phyloP scores from a whole-genome alignment of 257 asterid species.

The Verbena officinalis region DNA sequence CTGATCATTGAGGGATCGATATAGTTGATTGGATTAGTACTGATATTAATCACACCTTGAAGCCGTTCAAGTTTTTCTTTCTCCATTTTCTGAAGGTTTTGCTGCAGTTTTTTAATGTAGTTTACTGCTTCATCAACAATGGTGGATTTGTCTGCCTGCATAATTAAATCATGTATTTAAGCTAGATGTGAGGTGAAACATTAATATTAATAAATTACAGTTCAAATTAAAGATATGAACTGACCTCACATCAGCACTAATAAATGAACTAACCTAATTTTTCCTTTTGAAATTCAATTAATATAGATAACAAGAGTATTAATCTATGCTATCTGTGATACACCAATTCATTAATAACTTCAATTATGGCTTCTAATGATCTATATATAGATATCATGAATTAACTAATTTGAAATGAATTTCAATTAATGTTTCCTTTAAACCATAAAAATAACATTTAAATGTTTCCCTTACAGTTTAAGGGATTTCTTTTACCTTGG shows the following conservation, averaged over 20 bases:
- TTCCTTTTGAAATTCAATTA: no score
- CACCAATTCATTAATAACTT: background rate
- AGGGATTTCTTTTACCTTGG: background rate
- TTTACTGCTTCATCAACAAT: slow-evolving; percentile 72
- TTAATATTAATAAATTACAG: no score
- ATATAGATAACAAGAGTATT: background rate
- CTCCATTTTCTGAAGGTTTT: slow-evolving; percentile 43
- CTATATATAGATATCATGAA: background rate
- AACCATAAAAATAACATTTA: no score
- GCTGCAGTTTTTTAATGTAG: slow-evolving; percentile 47
- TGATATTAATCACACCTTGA: slow-evolving; percentile 25
- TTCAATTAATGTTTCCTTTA: background rate
- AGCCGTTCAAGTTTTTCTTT: slow-evolving; percentile 50
- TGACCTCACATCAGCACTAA: no score
- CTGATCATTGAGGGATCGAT: slow-evolving; percentile 8
- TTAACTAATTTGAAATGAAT: background rate
- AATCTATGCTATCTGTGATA: background rate
- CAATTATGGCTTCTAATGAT: background rate
- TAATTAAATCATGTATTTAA: background rate
- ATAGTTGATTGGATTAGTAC: slow-evolving; percentile 9
- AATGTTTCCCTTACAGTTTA: no score
- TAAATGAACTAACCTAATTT: no score
- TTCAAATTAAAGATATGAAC: no score
- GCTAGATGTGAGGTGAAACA: no score
- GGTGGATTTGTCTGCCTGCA: slow-evolving; percentile 76